Base-by-base conservation (phyloP, 1,284 basidiomycete species). In the Melampsora larici-populina region DNA sequence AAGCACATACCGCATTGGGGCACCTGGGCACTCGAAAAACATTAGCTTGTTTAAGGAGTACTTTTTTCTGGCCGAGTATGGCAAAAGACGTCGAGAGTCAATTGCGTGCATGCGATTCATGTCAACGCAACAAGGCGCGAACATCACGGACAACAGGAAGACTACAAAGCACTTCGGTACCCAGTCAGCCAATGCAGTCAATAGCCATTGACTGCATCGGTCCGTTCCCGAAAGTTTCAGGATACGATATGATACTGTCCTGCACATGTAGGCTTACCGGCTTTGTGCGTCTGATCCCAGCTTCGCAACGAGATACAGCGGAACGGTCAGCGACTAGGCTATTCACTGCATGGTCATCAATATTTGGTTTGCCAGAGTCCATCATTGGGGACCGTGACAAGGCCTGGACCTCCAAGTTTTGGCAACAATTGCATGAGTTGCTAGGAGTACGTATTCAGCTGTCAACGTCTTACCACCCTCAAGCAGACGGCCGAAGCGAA, bases 401-500 rank as follows among this genome's bases (percentile, higher is more conserved):
- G 26, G 24, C 26, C 36, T 13, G 33, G 46, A 40, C 46, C 18
- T 66, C 64, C 5, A n/a, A 62, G 15, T 83, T 84, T 66, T 84
- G 83, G 83, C 48, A 69, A 0, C 65, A 70, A 0, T 77, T 83
- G 0, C 78, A 81, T 58, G 24, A 29, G 8, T 64, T 80, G 5
- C 65, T 81, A 0, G 82, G 81, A 3, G 64, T 82, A 5, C 79
- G 58, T 49, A 65, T 77, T 24, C 62, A 31, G 64, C 70, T 63
- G 36, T 81, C 80, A 0, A 78, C 81, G 0, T 72, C 81, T 0
- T 83, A 77, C 64, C 83, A 81, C 80, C 81, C 82, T 0, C 66
- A 82, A 68, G 81, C 81, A 0, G 82, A 83, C 48, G 81, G 82
- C n/a, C 13, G 71, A 0, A 83, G 81, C 21, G 83, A 86, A 79